Conservation (phyloP, 2,329 filamentous ascomycete genomes). For the Tolypocladium ovalisporum region DNA sequence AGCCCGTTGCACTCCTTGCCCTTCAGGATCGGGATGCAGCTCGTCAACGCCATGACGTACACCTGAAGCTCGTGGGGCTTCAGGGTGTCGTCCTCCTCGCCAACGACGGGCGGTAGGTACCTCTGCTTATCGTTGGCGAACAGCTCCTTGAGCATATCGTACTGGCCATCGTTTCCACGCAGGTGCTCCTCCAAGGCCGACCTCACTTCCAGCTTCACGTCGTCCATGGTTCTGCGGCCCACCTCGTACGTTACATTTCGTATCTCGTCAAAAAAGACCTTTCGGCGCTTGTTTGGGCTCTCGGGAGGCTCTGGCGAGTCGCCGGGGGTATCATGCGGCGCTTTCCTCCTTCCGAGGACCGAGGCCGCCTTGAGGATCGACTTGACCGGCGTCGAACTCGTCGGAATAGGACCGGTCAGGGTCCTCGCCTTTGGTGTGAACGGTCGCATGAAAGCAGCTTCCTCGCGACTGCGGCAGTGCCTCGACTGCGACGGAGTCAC, state of each 20-base stretch:
- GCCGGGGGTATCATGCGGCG: slow-evolving; percentile 30
- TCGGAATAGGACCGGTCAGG: slow-evolving; percentile 20
- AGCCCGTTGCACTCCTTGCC: slow-evolving; percentile 48
- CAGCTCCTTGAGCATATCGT: slow-evolving; percentile 49
- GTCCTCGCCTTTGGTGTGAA: slow-evolving; percentile 23
- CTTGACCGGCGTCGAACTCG: slow-evolving; percentile 32
- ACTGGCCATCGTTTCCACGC: slow-evolving; percentile 46
- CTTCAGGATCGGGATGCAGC: slow-evolving; percentile 47
- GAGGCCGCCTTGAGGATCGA: slow-evolving; percentile 41
- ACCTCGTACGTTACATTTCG: slow-evolving; percentile 47
- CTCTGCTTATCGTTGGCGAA: slow-evolving; percentile 39
- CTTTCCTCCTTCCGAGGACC: slow-evolving; percentile 32
- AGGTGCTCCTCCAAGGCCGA: slow-evolving; percentile 46
- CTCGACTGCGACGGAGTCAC: neutral
- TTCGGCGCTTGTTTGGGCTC: slow-evolving; percentile 41
- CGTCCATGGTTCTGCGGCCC: slow-evolving; percentile 38
- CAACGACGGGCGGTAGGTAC: slow-evolving; percentile 25
- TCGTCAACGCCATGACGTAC: slow-evolving; percentile 53
- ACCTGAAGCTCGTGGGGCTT: slow-evolving; percentile 45
- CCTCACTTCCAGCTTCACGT: slow-evolving; percentile 43
- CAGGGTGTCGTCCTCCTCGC: slow-evolving; percentile 36
- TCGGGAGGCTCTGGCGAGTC: slow-evolving; percentile 26
- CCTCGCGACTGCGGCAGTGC: neutral
- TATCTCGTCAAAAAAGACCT: slow-evolving; percentile 48
- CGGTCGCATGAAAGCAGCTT: slow-evolving; percentile 15